These are phyloP conservation scores for Suillus paluster DNA, from an alignment of 768 basidiomycete species.

Conservation along the genomic window DNA sequence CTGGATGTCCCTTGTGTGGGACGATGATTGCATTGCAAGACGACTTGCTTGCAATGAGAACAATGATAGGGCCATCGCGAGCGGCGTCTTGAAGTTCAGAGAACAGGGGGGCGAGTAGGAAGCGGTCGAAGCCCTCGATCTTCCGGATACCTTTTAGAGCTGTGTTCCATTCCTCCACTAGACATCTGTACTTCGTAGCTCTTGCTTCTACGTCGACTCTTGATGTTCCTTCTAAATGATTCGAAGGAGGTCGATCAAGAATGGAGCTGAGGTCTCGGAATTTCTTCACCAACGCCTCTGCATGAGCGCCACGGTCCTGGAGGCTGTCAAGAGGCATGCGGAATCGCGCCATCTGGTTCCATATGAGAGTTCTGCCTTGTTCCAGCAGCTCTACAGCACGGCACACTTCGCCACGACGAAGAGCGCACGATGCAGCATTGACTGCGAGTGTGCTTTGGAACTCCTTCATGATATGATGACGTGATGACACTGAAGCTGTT, in stretches of 20 bases:
- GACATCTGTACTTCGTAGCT: too few species aligned
- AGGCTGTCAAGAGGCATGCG: too few species aligned
- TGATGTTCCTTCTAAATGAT: too few species aligned
- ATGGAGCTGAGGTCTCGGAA: constrained; percentile 12
- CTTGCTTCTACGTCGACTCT: too few species aligned
- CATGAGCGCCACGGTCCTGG: background rate
- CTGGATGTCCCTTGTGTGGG: background rate
- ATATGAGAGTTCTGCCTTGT: constrained; percentile 32
- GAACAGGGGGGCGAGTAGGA: too few species aligned
- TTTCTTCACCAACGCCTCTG: constrained; percentile 3
- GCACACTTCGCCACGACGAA: constrained; percentile 12
- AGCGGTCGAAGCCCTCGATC: too few species aligned
- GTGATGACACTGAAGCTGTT: too few species aligned
- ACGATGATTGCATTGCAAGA: constrained; percentile 18
- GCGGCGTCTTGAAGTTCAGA: too few species aligned
- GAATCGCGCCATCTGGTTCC: too few species aligned
- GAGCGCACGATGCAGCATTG: constrained; percentile 15
- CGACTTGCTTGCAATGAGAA: constrained; percentile 12
- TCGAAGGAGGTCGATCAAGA: constrained; percentile 8
- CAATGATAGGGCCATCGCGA: constrained; percentile 16
- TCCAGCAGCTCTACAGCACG: too few species aligned
- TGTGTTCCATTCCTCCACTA: too few species aligned
- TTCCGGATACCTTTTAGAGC: too few species aligned
- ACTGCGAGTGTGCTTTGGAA: background rate
- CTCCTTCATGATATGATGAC: background rate